Evolutionary conservation across 371 early-diverging fungal species (phyloP), one percentile per base, ranked within the genome.

Genomic region (Cokeromyces recurvatus): DNA sequence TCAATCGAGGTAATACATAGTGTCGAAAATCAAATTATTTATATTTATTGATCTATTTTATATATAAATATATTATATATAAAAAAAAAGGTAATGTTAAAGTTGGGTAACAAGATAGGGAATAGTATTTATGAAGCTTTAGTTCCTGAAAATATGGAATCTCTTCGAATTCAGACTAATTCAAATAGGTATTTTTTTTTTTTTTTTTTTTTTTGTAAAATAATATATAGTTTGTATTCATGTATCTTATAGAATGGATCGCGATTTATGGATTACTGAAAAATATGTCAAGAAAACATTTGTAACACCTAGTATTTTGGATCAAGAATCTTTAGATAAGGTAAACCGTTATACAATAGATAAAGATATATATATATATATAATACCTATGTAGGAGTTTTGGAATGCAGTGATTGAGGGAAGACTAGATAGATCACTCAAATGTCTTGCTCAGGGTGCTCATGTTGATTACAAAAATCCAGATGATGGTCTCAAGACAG

Each of bases 251-350:
- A 81, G 85, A 46, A 69, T 68, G n/a, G 75, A 79, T n/a, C 77
- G 78, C 39, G 84, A 81, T 43, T 66, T 82, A 14, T 91, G 77
- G 58, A 82, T 91, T 20, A 67, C 71, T 12, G 81, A 80, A 40
- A 92, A 92, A 58, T 92, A 91, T 57, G 77, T 85, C 14, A 81
- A 78, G 41, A 78, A 73, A 43, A 74, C 80, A 34, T 90, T 78
- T 61, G 65, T 87, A 6, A 51, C 32, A 0, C 38, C 36, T 4
- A 55, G 42, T 8, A 55, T 57, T n/a, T 51, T 61, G 20, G 53
- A 53, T 21, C 55, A 66, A 46, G 55, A 48, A 16, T 35, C 20
- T 12, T 38, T 66, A 38, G 54, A 62, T 47, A 47, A 55, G 43
- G 62, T 68, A 53, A 44, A 38, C 17, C 15, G 20, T 34, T 34